A percentile compares a stretch with the other conserved stretches of the same genome.
phyloP scores from a whole-genome alignment of 352 stramenopile genomes.

The Globisporangium heterothallicum region DNA sequence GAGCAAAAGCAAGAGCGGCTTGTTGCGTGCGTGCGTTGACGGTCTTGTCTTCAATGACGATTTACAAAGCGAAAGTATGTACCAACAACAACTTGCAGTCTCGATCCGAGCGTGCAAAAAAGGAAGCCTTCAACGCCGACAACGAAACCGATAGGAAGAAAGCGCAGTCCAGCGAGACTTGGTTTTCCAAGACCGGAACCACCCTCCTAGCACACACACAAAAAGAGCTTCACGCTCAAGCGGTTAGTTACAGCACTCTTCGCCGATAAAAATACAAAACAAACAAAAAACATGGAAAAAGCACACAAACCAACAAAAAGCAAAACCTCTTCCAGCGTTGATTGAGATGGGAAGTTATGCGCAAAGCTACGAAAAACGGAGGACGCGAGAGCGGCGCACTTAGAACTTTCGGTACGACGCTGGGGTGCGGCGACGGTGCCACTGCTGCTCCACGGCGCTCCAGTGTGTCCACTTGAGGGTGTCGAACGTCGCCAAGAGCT shows the following conservation, averaged over 20 bases:
- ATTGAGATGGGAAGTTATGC: background rate
- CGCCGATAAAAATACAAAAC: background rate
- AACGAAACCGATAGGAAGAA: no score
- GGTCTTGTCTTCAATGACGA: no score
- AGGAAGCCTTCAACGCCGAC: no score
- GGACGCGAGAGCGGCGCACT: background rate
- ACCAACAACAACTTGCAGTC: no score
- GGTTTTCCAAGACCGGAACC: no score
- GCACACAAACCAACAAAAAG: background rate
- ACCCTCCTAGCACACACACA: no score
- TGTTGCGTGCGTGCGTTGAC: no score
- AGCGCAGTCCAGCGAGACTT: no score
- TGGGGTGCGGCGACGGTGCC: conserved; percentile 48
- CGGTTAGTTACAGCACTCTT: background rate
- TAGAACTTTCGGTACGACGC: conserved; percentile 64
- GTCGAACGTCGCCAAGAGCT: conserved; percentile 32
- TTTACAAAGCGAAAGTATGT: no score
- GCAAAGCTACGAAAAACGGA: background rate
- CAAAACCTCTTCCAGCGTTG: background rate
- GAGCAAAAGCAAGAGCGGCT: no score
- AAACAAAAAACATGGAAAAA: background rate
- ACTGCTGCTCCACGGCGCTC: conserved; percentile 43
- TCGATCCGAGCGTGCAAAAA: no score
- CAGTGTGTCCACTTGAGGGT: conserved; percentile 60
- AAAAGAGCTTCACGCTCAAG: background rate